phyloP scores from a whole-genome alignment of 2,329 filamentous ascomycete genomes.

The Hymenoscyphus linearis region DNA sequence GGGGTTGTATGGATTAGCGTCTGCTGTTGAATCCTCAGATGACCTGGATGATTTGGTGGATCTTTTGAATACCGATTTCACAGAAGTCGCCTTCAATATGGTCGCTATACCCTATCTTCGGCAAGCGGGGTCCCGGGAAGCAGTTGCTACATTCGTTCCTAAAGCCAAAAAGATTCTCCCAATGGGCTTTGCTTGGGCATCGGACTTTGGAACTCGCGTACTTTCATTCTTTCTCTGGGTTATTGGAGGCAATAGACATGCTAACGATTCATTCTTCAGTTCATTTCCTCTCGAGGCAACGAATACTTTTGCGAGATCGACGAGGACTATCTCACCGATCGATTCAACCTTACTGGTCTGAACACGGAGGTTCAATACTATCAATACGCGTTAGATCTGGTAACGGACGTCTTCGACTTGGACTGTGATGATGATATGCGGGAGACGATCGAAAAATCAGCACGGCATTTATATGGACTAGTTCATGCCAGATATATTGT shows the following conservation, averaged over 20 bases:
- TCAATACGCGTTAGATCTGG: conserved; percentile 94
- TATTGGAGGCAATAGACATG: conserved; percentile 9
- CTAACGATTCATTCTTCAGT: conserved; percentile 50
- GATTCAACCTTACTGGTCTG: conserved; percentile 95
- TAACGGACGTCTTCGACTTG: conserved; percentile 97
- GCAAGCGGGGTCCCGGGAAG: neutral
- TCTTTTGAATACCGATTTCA: neutral
- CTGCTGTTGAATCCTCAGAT: neutral
- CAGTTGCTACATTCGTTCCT: neutral
- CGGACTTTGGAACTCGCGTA: neutral
- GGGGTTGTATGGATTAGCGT: neutral
- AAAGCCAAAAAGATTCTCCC: neutral
- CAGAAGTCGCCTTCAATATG: neutral
- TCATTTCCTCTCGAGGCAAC: conserved; percentile 94
- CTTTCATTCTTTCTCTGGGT: neutral
- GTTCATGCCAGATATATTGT: conserved; percentile 97
- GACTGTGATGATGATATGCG: conserved; percentile 98
- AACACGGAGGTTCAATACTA: conserved; percentile 99
- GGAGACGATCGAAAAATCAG: conserved; percentile 96
- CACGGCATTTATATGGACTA: conserved; percentile 88
- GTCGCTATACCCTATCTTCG: neutral
- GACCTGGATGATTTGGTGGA: neutral
- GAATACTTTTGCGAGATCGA: conserved; percentile 99
- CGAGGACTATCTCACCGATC: conserved; percentile 95
- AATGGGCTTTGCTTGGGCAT: neutral